These are phyloP conservation scores for Dictyostelium capitatum DNA, from an alignment of 78 protist species.

Conservation along the genomic window DNA sequence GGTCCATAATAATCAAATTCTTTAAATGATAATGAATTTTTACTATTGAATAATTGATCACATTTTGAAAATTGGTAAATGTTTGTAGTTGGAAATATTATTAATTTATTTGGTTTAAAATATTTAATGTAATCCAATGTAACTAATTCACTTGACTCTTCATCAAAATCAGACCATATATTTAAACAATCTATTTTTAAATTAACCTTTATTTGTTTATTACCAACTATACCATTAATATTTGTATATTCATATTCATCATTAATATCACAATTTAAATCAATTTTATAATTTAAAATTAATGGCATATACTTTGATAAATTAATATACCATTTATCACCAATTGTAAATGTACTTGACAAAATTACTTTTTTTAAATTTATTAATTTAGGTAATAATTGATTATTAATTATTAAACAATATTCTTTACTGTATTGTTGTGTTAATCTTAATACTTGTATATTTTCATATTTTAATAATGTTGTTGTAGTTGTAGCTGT, in stretches of 20 bases:
- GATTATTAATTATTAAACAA: neutral
- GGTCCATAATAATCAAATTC: constrained; percentile 16
- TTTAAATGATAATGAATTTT: neutral
- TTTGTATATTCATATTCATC: neutral
- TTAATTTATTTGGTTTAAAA: constrained; percentile 7
- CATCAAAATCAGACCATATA: constrained; percentile 19
- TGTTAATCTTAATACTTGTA: neutral
- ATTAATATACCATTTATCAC: neutral
- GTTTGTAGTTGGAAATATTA: neutral
- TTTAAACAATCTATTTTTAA: neutral
- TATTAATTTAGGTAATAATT: neutral
- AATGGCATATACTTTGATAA: neutral
- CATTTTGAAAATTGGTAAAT: neutral
- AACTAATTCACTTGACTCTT: neutral
- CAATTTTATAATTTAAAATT: neutral
- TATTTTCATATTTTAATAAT: neutral
- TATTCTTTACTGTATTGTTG: neutral
- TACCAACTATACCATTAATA: neutral
- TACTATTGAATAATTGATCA: neutral
- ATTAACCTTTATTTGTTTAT: neutral
- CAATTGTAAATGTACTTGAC: neutral
- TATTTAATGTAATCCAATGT: neutral
- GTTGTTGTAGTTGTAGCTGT: neutral
- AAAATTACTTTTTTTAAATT: neutral
- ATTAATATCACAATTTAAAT: neutral